A percentile compares a stretch with the other conserved stretches of the same genome.
Evolutionary conservation across 768 basidiomycete species (phyloP).

Genomic region (Boletus tylopilopsis): DNA sequence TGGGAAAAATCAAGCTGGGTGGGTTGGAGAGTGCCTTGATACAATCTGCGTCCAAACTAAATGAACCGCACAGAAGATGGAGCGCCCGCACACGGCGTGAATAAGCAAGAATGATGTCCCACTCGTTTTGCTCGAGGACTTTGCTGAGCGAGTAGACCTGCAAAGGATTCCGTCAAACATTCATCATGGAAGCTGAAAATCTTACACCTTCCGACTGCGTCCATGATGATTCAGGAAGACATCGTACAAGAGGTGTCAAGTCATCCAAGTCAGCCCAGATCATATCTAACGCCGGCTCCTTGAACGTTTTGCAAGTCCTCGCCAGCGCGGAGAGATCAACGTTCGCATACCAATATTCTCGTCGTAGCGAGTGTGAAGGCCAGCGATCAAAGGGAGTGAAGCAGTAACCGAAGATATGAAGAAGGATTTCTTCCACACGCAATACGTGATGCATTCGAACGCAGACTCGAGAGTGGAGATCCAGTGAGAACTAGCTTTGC

Average conservation of each 20-base stretch:
- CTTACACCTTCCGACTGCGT: constrained; percentile 5
- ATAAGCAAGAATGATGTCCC: constrained; percentile 9
- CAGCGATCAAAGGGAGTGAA: neutral
- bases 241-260: constrained; percentile 9
- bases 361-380: neutral
- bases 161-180: neutral
- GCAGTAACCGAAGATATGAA: constrained; percentile 10
- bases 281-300: constrained; percentile 6
- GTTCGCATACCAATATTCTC: neutral
- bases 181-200: neutral
- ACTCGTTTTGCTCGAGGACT: neutral
- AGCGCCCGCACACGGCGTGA: constrained; percentile 8
- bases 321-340: constrained; percentile 1
- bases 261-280: constrained; percentile 10
- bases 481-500: no score
- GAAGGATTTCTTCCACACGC: constrained; percentile 8
- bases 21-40: constrained; percentile 2
- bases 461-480: no score
- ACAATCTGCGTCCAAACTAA: neutral
- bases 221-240: constrained; percentile 3
- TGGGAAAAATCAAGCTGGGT: constrained; percentile 7
- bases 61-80: neutral
- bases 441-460: constrained; percentile 7
- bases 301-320: constrained; percentile 15
- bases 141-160: constrained; percentile 3